A percentile compares a stretch with the other conserved stretches of the same genome.
Conservation (phyloP, 139 green algal genomes). For the Chlamydomonas sphaeroides region DNA sequence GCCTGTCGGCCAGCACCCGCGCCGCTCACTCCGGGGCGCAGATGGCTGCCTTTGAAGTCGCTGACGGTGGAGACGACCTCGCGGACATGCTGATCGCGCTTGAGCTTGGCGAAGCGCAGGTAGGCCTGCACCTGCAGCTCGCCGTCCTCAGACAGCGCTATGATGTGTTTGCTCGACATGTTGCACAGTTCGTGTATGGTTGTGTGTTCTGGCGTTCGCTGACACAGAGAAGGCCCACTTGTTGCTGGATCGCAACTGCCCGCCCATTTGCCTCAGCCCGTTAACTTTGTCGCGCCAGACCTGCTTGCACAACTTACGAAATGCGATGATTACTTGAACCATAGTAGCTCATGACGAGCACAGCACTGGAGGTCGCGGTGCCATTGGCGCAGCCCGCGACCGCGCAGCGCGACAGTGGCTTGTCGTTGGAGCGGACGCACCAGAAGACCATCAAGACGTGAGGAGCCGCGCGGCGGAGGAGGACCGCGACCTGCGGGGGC, state of each 20-base stretch:
- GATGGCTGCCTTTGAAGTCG: conserved; percentile 51
- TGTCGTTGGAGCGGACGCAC: background rate
- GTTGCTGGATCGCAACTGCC: too few relatives aligned
- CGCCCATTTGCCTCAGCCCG: too few relatives aligned
- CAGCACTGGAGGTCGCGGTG: background rate
- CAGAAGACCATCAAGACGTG: conserved; percentile 14
- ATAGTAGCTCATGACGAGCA: background rate
- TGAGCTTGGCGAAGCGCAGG: conserved; percentile 67
- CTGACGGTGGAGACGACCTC: conserved; percentile 43
- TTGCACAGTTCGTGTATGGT: background rate
- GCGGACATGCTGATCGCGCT: conserved; percentile 61
- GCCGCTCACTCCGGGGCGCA: conserved; percentile 46
- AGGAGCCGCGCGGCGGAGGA: background rate
- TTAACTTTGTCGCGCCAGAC: too few relatives aligned
- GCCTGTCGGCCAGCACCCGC: too few relatives aligned
- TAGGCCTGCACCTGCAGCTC: conserved; percentile 60
- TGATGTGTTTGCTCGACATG: background rate
- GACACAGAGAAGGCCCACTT: too few relatives aligned
- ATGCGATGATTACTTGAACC: too few relatives aligned
- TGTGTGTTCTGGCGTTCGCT: too few relatives aligned
- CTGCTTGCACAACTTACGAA: background rate
- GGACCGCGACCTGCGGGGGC: too few relatives aligned
- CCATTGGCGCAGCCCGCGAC: too few relatives aligned
- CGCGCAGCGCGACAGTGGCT: too few relatives aligned
- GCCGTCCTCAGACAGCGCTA: conserved; percentile 1